phyloP scores from a whole-genome alignment of 306 rosid species.

The Albizia julibrissin region DNA sequence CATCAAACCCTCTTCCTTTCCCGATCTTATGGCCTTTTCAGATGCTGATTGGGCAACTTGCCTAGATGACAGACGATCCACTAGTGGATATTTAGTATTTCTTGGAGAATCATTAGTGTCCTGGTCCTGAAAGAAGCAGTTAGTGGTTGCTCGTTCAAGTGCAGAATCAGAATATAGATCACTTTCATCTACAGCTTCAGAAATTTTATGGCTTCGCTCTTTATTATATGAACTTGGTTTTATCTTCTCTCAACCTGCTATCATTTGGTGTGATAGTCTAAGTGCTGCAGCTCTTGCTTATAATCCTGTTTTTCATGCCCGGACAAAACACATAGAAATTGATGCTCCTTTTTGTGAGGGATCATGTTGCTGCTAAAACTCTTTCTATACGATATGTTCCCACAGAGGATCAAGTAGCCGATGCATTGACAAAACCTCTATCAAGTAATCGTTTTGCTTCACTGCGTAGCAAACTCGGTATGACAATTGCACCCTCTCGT shows the following conservation, averaged over 20 bases:
- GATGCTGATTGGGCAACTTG: neutral
- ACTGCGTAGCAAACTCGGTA: too few relatives aligned
- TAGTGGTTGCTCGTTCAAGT: neutral
- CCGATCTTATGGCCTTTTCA: too few relatives aligned
- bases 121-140: neutral
- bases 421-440: too few relatives aligned
- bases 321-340: too few relatives aligned
- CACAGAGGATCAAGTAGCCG: too few relatives aligned
- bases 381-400: too few relatives aligned
- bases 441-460: too few relatives aligned
- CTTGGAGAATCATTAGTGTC: neutral
- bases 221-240: neutral
- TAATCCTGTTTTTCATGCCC: neutral
- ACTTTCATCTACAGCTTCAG: neutral
- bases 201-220: neutral
- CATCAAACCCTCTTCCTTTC: too few relatives aligned
- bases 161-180: neutral
- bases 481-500: too few relatives aligned
- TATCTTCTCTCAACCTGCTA: accelerated
- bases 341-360: too few relatives aligned
- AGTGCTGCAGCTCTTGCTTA: neutral
- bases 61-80: neutral
- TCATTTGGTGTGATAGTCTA: neutral
- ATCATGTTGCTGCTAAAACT: too few relatives aligned
- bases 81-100: neutral